Evolutionary conservation across 2,329 filamentous ascomycete species (phyloP).

Genomic region (Colletotrichum sp.): DNA sequence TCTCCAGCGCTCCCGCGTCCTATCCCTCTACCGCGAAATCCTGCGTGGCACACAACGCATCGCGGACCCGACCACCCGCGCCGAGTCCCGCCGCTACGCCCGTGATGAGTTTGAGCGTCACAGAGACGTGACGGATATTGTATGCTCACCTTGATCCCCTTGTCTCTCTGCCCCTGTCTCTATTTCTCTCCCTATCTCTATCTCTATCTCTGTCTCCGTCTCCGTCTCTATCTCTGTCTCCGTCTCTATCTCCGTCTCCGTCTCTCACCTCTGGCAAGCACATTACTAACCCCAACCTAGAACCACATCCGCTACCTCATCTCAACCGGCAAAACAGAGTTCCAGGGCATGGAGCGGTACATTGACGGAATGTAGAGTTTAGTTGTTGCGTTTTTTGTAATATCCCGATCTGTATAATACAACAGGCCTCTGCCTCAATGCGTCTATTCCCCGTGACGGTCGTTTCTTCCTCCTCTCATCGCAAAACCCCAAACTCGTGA

Average conservation of each 20-base stretch:
- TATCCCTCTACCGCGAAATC: slow-evolving; percentile 64
- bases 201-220: no score
- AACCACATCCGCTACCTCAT: slow-evolving; percentile 67
- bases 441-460: background rate
- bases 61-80: slow-evolving; percentile 51
- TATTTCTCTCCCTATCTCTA: background rate
- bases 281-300: slow-evolving; percentile 32
- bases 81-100: slow-evolving; percentile 62
- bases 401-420: slow-evolving; percentile 7
- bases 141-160: slow-evolving; percentile 27
- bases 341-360: slow-evolving; percentile 67
- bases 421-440: background rate
- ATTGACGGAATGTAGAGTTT: slow-evolving; percentile 49
- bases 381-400: background rate
- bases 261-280: background rate
- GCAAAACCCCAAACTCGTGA: background rate
- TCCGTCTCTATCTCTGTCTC: no score
- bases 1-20: slow-evolving; percentile 58
- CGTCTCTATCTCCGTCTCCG: no score
- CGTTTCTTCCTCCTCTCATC: background rate
- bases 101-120: slow-evolving; percentile 68
- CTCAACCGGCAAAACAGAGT: slow-evolving; percentile 69
- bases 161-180: no score
- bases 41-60: slow-evolving; percentile 61
- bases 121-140: slow-evolving; percentile 59